Conservation (phyloP, 2,329 filamentous ascomycete genomes). For the Aspergillus uvarum region DNA sequence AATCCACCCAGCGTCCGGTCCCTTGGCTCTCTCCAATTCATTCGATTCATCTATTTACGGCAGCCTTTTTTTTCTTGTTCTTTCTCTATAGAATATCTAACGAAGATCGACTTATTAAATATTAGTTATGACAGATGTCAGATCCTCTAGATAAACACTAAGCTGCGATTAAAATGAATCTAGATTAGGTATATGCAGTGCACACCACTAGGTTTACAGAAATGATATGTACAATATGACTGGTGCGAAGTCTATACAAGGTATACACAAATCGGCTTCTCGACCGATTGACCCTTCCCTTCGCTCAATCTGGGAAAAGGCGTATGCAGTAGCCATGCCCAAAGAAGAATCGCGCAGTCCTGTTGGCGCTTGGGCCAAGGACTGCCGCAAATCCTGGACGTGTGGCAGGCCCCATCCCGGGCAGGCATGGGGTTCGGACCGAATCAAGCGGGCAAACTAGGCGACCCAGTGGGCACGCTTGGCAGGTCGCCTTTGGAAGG, state of each 20-base stretch:
- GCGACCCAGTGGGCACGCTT: not conserved
- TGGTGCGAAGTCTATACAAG: not conserved
- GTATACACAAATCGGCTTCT: not conserved
- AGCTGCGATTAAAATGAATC: not conserved
- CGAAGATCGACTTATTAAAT: too few relatives aligned
- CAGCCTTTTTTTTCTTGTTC: too few relatives aligned
- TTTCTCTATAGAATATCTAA: too few relatives aligned
- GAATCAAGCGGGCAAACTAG: not conserved
- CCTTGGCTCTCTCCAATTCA: too few relatives aligned
- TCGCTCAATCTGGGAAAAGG: not conserved
- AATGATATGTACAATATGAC: not conserved
- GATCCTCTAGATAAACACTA: not conserved
- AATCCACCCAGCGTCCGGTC: too few relatives aligned
- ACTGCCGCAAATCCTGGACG: not conserved
- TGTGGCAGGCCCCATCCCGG: not conserved
- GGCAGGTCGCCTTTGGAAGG: not conserved
- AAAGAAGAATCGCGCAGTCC: not conserved
- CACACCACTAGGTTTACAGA: not conserved
- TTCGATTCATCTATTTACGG: too few relatives aligned
- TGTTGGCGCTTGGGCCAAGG: not conserved
- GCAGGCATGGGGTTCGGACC: not conserved
- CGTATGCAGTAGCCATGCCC: not conserved
- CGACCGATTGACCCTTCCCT: not conserved
- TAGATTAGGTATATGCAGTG: not conserved
- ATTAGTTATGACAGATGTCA: not conserved